Percentiles rank a stretch among this genome's conserved stretches.
Evolutionary conservation across 1,284 basidiomycete species (phyloP).

Genomic region (Xerocomus amazonicus): DNA sequence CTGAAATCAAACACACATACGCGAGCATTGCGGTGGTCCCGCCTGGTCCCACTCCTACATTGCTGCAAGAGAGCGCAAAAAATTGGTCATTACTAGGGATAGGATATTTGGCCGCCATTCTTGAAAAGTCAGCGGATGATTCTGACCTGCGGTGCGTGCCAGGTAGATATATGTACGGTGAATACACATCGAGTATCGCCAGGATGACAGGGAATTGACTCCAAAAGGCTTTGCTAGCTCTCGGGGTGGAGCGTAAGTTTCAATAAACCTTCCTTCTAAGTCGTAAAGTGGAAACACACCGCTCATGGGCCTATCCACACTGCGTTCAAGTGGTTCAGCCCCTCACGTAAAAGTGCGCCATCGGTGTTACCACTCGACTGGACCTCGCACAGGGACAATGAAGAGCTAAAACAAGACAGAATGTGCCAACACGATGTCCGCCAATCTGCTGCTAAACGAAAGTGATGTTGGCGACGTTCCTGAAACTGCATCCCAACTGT

Average conservation of each 20-base stretch:
- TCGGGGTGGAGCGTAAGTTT: slow-evolving; percentile 29
- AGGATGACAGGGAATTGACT: slow-evolving; percentile 17
- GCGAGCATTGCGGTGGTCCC: slow-evolving; percentile 75
- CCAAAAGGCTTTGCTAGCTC: slow-evolving; percentile 16
- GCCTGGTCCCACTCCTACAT: slow-evolving; percentile 72
- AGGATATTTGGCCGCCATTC: slow-evolving; percentile 33
- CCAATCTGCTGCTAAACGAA: slow-evolving; percentile 19
- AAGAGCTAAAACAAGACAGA: slow-evolving; percentile 24
- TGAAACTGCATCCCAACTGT: slow-evolving; percentile 17
- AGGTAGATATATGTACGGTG: slow-evolving; percentile 26
- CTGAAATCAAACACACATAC: slow-evolving; percentile 40
- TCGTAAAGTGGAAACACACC: slow-evolving; percentile 10
- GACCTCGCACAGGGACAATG: slow-evolving; percentile 14
- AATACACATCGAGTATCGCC: slow-evolving; percentile 6
- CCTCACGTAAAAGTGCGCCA: slow-evolving; percentile 23
- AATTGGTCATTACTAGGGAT: slow-evolving; percentile 42
- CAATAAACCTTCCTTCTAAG: slow-evolving; percentile 21
- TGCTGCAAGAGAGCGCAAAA: slow-evolving; percentile 54
- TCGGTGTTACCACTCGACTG: slow-evolving; percentile 13
- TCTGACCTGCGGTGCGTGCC: slow-evolving; percentile 15
- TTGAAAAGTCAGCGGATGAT: slow-evolving; percentile 16
- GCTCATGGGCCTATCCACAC: slow-evolving; percentile 11
- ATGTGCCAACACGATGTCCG: slow-evolving; percentile 19
- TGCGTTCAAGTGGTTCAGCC: slow-evolving; percentile 10
- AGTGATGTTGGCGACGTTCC: slow-evolving; percentile 23